Evolutionary conservation across 495 filamentous ascomycete species (phyloP).

Genomic region (Penicillium silybi): DNA sequence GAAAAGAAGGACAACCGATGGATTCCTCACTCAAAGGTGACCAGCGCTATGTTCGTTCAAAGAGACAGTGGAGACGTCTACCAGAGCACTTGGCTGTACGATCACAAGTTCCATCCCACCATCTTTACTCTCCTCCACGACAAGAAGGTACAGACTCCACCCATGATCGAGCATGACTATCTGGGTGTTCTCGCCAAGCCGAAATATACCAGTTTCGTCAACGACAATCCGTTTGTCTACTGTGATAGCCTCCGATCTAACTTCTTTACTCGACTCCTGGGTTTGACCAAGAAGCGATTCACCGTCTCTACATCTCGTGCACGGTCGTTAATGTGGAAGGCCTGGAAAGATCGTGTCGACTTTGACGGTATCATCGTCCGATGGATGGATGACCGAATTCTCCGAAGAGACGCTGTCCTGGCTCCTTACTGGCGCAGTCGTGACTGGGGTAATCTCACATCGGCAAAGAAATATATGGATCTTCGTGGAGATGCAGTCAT

Average conservation of each 20-base stretch:
- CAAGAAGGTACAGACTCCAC: slow-evolving; percentile 50
- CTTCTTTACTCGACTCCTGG: slow-evolving; percentile 42
- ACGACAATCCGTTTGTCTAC: slow-evolving; percentile 54
- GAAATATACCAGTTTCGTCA: slow-evolving; percentile 47
- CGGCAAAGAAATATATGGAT: slow-evolving; percentile 54
- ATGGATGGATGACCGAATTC: slow-evolving; percentile 59
- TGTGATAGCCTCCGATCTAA: slow-evolving; percentile 47
- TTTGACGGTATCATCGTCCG: slow-evolving; percentile 59
- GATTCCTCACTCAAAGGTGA: slow-evolving; percentile 58
- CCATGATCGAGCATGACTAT: slow-evolving; percentile 56
- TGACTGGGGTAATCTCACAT: slow-evolving; percentile 49
- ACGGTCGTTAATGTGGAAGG: slow-evolving; percentile 60
- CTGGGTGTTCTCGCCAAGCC: slow-evolving; percentile 55
- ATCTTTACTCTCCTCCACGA: slow-evolving; percentile 58
- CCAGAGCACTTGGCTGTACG: slow-evolving; percentile 54
- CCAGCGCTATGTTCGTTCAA: slow-evolving; percentile 55
- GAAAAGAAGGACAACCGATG: slow-evolving; percentile 52
- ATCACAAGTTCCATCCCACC: slow-evolving; percentile 59
- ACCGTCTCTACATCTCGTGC: slow-evolving; percentile 54
- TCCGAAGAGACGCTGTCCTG: slow-evolving; percentile 53
- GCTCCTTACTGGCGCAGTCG: slow-evolving; percentile 55
- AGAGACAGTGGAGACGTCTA: slow-evolving; percentile 45
- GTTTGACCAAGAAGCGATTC: slow-evolving; percentile 47
- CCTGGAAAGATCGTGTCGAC: slow-evolving; percentile 56
- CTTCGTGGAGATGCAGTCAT: slow-evolving; percentile 54